Conservation (phyloP, 2,329 filamentous ascomycete genomes). For the Emergomyces africanus region DNA sequence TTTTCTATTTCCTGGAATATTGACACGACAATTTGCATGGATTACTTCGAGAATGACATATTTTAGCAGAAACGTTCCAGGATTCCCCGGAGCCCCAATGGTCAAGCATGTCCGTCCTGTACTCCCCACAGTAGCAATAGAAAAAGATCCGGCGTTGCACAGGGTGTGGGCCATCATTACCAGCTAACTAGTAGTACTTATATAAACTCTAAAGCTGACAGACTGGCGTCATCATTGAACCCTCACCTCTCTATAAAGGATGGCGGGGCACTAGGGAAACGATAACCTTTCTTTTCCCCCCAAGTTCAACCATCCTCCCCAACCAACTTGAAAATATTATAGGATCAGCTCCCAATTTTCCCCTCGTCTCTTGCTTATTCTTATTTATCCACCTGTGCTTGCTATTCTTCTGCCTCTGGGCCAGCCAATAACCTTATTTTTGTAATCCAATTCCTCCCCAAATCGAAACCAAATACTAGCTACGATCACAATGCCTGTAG, state of each 20-base stretch:
- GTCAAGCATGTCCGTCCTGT: no score
- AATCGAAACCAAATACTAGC: background rate
- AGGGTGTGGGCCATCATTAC: no score
- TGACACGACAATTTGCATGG: background rate
- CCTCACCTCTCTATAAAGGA: no score
- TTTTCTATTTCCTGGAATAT: background rate
- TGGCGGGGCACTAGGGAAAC: background rate
- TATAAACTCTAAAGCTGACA: no score
- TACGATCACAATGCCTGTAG: conserved; percentile 47
- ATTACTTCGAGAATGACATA: background rate
- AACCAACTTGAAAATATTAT: background rate
- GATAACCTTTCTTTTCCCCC: background rate
- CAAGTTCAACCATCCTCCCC: background rate
- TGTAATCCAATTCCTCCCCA: background rate
- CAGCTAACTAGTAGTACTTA: no score
- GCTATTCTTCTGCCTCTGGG: background rate
- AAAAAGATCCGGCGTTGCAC: no score
- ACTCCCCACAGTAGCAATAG: no score
- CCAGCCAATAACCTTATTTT: background rate
- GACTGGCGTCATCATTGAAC: no score
- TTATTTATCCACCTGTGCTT: background rate
- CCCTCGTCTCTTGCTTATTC: background rate
- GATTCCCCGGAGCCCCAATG: no score
- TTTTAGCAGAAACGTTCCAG: background rate
- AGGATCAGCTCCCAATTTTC: background rate